These are phyloP conservation scores for Phaffomyces antillensis DNA, from an alignment of 805 yeast species.

Conservation along the genomic window DNA sequence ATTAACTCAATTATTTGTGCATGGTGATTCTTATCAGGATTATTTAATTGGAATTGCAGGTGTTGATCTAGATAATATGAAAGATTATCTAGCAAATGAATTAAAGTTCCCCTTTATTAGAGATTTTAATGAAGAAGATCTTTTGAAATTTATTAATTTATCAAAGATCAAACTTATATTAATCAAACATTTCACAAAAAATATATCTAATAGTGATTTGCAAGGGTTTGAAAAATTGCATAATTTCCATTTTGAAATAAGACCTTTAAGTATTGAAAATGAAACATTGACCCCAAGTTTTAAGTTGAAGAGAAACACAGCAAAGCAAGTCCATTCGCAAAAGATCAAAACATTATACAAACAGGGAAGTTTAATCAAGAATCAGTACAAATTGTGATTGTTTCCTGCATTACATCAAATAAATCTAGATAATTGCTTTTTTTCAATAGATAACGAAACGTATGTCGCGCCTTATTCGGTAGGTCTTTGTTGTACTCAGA, in stretches of 20 bases:
- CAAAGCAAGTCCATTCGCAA: slow-evolving; percentile 34
- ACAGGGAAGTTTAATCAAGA: slow-evolving; percentile 33
- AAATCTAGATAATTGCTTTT: neutral
- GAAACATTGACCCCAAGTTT: slow-evolving; percentile 51
- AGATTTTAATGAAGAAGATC: slow-evolving; percentile 3
- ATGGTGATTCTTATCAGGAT: slow-evolving; percentile 49
- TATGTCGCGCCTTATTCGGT: too few species aligned
- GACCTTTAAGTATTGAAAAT: slow-evolving; percentile 44
- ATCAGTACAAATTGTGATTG: slow-evolving; percentile 2
- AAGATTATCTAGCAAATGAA: slow-evolving; percentile 8
- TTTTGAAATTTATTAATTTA: slow-evolving; percentile 3
- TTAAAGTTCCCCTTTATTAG: neutral
- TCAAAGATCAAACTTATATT: slow-evolving; percentile 4
- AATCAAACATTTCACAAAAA: slow-evolving; percentile 4
- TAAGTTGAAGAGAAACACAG: slow-evolving; percentile 36
- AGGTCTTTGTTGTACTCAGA: too few species aligned
- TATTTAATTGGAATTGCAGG: slow-evolving; percentile 50
- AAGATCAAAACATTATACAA: slow-evolving; percentile 39
- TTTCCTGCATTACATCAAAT: too few species aligned
- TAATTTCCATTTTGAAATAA: slow-evolving; percentile 36
- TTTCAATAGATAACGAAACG: neutral
- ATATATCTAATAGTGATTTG: slow-evolving; percentile 19
- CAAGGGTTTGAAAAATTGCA: slow-evolving; percentile 46
- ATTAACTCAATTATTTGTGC: slow-evolving; percentile 40
- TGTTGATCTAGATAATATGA: slow-evolving; percentile 34